Evolutionary conservation across 768 basidiomycete species (phyloP).

Genomic region (Lactifluus volemus): DNA sequence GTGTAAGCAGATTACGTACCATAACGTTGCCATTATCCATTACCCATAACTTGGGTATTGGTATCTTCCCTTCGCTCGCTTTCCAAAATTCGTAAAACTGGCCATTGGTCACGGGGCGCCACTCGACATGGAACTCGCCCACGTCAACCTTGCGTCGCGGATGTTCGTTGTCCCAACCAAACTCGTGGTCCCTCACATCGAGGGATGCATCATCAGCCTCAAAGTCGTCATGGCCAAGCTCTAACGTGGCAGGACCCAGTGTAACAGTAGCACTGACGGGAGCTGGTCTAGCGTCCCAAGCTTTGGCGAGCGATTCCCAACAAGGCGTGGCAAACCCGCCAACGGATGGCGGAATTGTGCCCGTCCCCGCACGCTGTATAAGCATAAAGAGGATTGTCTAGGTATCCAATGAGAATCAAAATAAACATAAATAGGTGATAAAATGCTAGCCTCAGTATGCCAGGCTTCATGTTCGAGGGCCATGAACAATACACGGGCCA

Average conservation of each 20-base stretch:
- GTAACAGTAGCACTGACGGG: conserved; percentile 40
- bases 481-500: conserved; percentile 82
- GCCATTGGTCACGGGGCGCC: conserved; percentile 82
- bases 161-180: conserved; percentile 95
- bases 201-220: conserved; percentile 54
- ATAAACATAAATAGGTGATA: neutral
- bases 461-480: conserved; percentile 85
- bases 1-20: conserved; percentile 30
- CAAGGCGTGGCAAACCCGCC: conserved; percentile 66
- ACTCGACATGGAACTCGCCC: conserved; percentile 64
- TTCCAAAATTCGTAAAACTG: conserved; percentile 69
- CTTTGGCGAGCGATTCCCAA: conserved; percentile 46
- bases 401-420: neutral
- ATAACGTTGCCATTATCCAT: conserved; percentile 40
- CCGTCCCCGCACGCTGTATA: conserved; percentile 67
- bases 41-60: conserved; percentile 71
- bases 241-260: conserved; percentile 50
- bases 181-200: conserved; percentile 47
- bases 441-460: conserved; percentile 58
- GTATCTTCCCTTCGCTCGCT: conserved; percentile 36
- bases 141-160: conserved; percentile 57
- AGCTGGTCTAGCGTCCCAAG: conserved; percentile 41
- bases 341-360: conserved; percentile 69
- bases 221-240: conserved; percentile 74
- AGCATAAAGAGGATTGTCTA: conserved; percentile 93